phyloP scores from a whole-genome alignment of 1,284 basidiomycete genomes.

The Puccinia polysora region DNA sequence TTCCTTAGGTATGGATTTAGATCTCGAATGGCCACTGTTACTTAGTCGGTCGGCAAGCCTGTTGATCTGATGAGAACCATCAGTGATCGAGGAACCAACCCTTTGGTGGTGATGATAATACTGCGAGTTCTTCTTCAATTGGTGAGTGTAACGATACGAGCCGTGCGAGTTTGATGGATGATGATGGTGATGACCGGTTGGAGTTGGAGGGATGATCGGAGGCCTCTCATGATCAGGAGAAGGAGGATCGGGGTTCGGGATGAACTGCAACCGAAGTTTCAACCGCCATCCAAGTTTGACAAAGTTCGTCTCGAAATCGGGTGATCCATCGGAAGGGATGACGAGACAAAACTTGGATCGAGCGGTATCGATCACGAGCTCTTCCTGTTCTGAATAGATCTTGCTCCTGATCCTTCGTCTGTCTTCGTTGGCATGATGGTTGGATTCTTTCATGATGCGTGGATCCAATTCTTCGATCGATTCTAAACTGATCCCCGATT shows the following conservation, averaged over 20 bases:
- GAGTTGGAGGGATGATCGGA: background rate
- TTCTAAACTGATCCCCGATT: slow-evolving; percentile 79
- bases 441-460: slow-evolving; percentile 50
- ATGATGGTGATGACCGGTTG: background rate
- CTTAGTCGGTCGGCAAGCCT: too few relatives aligned
- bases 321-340: slow-evolving; percentile 74
- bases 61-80: too few relatives aligned
- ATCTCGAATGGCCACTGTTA: background rate
- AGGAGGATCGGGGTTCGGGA: slow-evolving; percentile 53
- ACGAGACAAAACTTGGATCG: slow-evolving; percentile 78
- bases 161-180: too few relatives aligned
- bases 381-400: slow-evolving; percentile 76
- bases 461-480: slow-evolving; percentile 77
- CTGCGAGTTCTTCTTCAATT: background rate
- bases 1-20: slow-evolving; percentile 36
- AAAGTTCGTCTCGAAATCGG: slow-evolving; percentile 62
- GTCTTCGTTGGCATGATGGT: slow-evolving; percentile 46
- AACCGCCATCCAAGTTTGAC: slow-evolving; percentile 80
- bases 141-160: too few relatives aligned
- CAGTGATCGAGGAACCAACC: too few relatives aligned
- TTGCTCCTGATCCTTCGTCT: slow-evolving; percentile 56
- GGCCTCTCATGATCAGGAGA: background rate
- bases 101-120: slow-evolving; percentile 10
- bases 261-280: slow-evolving; percentile 71
- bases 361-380: slow-evolving; percentile 65